A percentile compares a stretch with the other conserved stretches of the same genome.
Conservation (phyloP, 306 rosid genomes). For the Prunus padus region DNA sequence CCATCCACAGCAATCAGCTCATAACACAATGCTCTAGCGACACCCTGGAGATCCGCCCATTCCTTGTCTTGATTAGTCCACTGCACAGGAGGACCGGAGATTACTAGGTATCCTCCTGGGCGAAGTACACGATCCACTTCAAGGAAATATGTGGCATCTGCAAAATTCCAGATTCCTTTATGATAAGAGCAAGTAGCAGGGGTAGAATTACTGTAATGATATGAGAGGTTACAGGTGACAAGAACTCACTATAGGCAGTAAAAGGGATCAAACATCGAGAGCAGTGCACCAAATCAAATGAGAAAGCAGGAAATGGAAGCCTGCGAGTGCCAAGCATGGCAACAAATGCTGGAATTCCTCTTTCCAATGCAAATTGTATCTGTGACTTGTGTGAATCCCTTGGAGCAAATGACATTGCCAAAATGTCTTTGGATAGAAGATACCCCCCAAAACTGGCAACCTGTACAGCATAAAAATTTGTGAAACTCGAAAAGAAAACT, state of each 20-base stretch:
- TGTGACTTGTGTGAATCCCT: slow-evolving; percentile 98
- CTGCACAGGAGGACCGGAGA: slow-evolving; percentile 97
- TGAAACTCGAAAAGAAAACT: slow-evolving; percentile 17
- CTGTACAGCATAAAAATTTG: slow-evolving; percentile 42
- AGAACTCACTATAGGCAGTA: slow-evolving; percentile 87
- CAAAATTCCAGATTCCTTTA: slow-evolving; percentile 30
- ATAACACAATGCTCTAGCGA: slow-evolving; percentile 91
- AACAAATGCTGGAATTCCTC: slow-evolving; percentile 96
- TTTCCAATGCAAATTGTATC: slow-evolving; percentile 93
- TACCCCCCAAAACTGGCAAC: slow-evolving; percentile 99
- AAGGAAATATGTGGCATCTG: slow-evolving; percentile 91
- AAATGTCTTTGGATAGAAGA: slow-evolving; percentile 65
- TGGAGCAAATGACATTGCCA: slow-evolving; percentile 93
- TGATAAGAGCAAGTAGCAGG: slow-evolving; percentile 25
- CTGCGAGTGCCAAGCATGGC: slow-evolving; percentile 98
- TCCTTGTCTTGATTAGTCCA: slow-evolving; percentile 99
- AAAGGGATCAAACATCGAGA: slow-evolving; percentile 97
- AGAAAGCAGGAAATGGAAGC: slow-evolving; percentile 93
- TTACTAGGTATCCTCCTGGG: slow-evolving; percentile 88
- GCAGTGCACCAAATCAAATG: slow-evolving; percentile 90
- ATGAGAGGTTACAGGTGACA: slow-evolving; percentile 14
- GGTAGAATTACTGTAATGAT: slow-evolving; percentile 3
- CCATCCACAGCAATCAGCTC: slow-evolving; percentile 91
- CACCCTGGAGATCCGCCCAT: slow-evolving; percentile 96
- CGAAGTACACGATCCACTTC: slow-evolving; percentile 98